phyloP scores from a whole-genome alignment of 2,329 filamentous ascomycete genomes.

The Epichloe elymi region DNA sequence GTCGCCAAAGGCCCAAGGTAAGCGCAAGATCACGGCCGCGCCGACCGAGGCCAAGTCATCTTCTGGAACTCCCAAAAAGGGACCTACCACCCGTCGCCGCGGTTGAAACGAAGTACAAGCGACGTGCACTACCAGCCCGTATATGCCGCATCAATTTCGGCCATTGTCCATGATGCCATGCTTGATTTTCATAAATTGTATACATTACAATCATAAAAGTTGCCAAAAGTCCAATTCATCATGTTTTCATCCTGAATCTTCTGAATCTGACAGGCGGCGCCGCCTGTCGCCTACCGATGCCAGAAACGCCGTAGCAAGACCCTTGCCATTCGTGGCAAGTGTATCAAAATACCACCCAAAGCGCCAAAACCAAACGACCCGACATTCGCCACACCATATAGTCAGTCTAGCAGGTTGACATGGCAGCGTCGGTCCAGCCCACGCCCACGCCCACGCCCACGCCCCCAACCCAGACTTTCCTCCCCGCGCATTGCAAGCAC shows the following conservation, averaged over 20 bases:
- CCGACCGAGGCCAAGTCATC: conserved; percentile 17
- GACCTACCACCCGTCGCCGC: conserved; percentile 30
- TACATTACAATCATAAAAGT: too few species aligned
- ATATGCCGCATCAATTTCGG: too few species aligned
- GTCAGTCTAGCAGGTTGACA: conserved; percentile 14
- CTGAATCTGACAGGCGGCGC: too few species aligned
- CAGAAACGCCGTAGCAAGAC: too few species aligned
- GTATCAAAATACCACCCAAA: neutral
- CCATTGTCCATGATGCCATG: too few species aligned
- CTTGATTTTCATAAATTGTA: too few species aligned
- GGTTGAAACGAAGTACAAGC: conserved; percentile 14
- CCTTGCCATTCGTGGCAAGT: too few species aligned
- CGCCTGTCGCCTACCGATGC: too few species aligned
- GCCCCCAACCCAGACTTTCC: conserved; percentile 12
- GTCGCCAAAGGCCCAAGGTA: conserved; percentile 31
- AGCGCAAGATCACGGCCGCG: conserved; percentile 21
- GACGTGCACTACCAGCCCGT: too few species aligned
- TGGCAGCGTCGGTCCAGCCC: conserved; percentile 9
- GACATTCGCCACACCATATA: neutral
- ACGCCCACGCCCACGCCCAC: neutral
- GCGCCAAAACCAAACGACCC: neutral
- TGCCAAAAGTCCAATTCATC: too few species aligned
- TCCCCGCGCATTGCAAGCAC: conserved; percentile 39
- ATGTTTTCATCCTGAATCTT: too few species aligned
- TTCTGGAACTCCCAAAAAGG: conserved; percentile 25